Percentiles rank a stretch among this genome's conserved stretches.
These are phyloP conservation scores for Sutorius eximius DNA, from an alignment of 1,284 basidiomycete species.

Conservation along the genomic window DNA sequence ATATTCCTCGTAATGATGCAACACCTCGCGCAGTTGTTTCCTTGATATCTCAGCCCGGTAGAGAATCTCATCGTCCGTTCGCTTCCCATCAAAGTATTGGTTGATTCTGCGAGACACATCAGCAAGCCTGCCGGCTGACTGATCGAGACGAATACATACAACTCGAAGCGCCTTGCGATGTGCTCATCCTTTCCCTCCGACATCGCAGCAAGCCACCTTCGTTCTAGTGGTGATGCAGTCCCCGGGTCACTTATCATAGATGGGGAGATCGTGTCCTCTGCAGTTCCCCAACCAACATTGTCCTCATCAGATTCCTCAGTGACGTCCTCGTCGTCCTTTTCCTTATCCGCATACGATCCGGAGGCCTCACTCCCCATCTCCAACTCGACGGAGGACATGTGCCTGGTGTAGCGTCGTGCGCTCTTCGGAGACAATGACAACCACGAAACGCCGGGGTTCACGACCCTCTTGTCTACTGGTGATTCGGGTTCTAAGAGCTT, in stretches of 20 bases:
- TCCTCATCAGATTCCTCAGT: slow-evolving; percentile 40
- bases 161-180: slow-evolving; percentile 63
- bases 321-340: slow-evolving; percentile 35
- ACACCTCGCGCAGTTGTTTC: slow-evolving; percentile 72
- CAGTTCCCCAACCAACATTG: slow-evolving; percentile 49
- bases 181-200: slow-evolving; percentile 70
- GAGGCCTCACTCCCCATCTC: slow-evolving; percentile 41
- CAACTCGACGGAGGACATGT: slow-evolving; percentile 46
- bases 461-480: slow-evolving; percentile 23
- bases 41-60: slow-evolving; percentile 74
- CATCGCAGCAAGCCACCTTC: slow-evolving; percentile 82
- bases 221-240: slow-evolving; percentile 72
- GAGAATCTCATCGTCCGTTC: slow-evolving; percentile 77
- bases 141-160: slow-evolving; percentile 46
- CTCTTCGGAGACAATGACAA: slow-evolving; percentile 53
- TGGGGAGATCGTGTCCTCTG: slow-evolving; percentile 54
- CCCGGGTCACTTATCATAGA: slow-evolving; percentile 82
- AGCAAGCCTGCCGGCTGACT: not conserved
- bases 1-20: slow-evolving; percentile 80
- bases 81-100: slow-evolving; percentile 81
- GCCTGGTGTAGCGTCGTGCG: slow-evolving; percentile 45
- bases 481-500: slow-evolving; percentile 25
- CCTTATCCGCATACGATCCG: slow-evolving; percentile 23
- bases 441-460: slow-evolving; percentile 36
- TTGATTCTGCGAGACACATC: slow-evolving; percentile 54